Evolutionary conservation across 2,329 filamentous ascomycete genomes (phyloP).

Genomic region (Mycosphaerella sp.): DNA sequence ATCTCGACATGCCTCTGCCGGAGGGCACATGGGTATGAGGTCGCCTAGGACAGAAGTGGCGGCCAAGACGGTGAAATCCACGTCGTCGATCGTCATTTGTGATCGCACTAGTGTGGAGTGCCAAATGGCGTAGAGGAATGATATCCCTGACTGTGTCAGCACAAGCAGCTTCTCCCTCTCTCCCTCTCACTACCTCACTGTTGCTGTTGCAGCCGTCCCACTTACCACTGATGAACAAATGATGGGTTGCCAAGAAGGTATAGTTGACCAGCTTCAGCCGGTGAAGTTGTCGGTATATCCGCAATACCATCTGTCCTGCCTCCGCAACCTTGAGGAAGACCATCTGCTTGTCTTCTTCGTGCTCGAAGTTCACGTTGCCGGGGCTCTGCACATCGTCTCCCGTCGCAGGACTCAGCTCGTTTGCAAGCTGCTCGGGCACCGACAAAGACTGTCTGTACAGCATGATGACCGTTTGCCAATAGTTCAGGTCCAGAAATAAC

Average conservation of each 20-base stretch:
- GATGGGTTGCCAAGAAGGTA: conserved; percentile 90
- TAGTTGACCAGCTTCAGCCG: conserved; percentile 87
- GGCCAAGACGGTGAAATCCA: conserved; percentile 92
- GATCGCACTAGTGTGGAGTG: conserved; percentile 84
- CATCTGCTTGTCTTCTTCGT: conserved; percentile 75
- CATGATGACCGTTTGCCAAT: conserved; percentile 97
- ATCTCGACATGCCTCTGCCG: conserved; percentile 88
- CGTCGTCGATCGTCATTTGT: conserved; percentile 82
- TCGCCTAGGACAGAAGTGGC: conserved; percentile 89
- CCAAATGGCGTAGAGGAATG: conserved; percentile 96
- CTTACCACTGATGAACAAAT: conserved; percentile 90
- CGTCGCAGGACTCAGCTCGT: conserved; percentile 58
- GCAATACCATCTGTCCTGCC: conserved; percentile 85
- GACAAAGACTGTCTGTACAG: conserved; percentile 74
- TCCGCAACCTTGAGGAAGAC: conserved; percentile 94
- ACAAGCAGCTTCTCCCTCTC: neutral
- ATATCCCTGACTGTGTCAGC: conserved; percentile 53
- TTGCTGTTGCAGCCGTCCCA: neutral
- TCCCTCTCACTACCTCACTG: neutral
- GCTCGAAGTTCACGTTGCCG: conserved; percentile 50
- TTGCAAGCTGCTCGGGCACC: conserved; percentile 79
- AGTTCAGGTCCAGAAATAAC: conserved; percentile 89
- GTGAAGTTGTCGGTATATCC: conserved; percentile 84
- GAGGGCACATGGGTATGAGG: conserved; percentile 88
- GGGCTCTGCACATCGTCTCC: conserved; percentile 54